These are phyloP conservation scores for Boletus fagicola DNA, from an alignment of 768 basidiomycete genomes.

Conservation along the genomic window DNA sequence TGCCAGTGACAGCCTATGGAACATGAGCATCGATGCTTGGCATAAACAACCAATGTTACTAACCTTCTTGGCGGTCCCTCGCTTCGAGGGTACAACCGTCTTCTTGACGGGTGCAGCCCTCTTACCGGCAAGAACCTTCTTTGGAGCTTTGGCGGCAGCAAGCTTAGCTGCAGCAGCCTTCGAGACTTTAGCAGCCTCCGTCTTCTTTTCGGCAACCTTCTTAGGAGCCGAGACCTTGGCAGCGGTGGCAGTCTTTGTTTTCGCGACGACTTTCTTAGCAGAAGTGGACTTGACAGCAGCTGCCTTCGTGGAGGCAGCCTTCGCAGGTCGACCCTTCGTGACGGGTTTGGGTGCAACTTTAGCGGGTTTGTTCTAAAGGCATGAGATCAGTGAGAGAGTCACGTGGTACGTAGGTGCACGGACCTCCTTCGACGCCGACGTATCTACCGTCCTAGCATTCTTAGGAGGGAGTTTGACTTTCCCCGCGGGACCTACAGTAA, in stretches of 20 bases:
- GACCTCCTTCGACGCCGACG: constrained; percentile 59
- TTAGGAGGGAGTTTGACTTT: constrained; percentile 73
- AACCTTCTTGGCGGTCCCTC: constrained; percentile 66
- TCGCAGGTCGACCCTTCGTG: constrained; percentile 26
- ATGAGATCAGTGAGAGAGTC: constrained; percentile 16
- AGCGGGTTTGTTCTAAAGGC: constrained; percentile 28
- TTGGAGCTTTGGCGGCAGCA: constrained; percentile 25
- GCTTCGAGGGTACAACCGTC: constrained; percentile 40
- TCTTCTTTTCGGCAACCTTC: constrained; percentile 38
- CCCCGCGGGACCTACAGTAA: constrained; percentile 42
- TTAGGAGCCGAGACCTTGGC: constrained; percentile 39
- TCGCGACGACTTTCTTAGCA: constrained; percentile 33
- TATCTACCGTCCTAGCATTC: constrained; percentile 44
- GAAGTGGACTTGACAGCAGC: constrained; percentile 23
- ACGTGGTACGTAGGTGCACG: constrained; percentile 29
- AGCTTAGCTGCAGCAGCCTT: constrained; percentile 20
- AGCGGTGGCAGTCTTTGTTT: constrained; percentile 34
- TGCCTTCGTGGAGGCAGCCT: constrained; percentile 29
- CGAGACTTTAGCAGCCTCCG: constrained; percentile 36
- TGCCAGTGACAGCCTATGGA: constrained; percentile 51
- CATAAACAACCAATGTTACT: background rate
- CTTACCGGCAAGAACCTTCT: constrained; percentile 35
- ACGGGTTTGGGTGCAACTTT: constrained; percentile 33
- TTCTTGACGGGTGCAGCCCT: constrained; percentile 40
- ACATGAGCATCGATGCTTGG: background rate